These are phyloP conservation scores for Colletotrichum kahawae DNA, from an alignment of 2,329 filamentous ascomycete species.

Conservation along the genomic window DNA sequence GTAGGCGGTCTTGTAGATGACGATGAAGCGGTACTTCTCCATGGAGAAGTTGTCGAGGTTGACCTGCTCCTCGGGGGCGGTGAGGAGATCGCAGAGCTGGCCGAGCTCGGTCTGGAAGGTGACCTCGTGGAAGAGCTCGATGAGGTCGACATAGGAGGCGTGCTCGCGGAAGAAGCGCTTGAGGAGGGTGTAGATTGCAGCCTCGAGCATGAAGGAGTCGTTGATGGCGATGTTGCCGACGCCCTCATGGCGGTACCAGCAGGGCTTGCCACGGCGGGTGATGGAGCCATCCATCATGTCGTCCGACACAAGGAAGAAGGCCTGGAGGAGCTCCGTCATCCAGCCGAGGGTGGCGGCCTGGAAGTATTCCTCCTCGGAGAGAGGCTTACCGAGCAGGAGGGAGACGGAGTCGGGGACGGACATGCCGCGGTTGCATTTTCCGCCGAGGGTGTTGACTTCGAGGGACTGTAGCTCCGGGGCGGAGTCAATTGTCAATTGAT, in stretches of 20 bases:
- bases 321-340: slow-evolving; percentile 97
- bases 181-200: slow-evolving; percentile 86
- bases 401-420: slow-evolving; percentile 92
- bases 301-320: slow-evolving; percentile 98
- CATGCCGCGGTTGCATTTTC: slow-evolving; percentile 99
- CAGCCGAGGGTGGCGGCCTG: slow-evolving; percentile 87
- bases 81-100: slow-evolving; percentile 92
- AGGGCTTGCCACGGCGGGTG: slow-evolving; percentile 91
- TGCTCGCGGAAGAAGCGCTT: slow-evolving; percentile 93
- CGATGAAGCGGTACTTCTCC: slow-evolving; percentile 96
- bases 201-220: slow-evolving; percentile 95
- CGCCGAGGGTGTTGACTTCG: slow-evolving; percentile 85
- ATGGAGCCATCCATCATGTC: slow-evolving; percentile 98
- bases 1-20: slow-evolving; percentile 99
- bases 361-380: slow-evolving; percentile 86
- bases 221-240: slow-evolving; percentile 98
- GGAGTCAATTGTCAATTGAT: neutral
- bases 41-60: slow-evolving; percentile 95
- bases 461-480: slow-evolving; percentile 64
- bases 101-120: slow-evolving; percentile 95
- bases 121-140: slow-evolving; percentile 96
- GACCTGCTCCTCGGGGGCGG: slow-evolving; percentile 91
- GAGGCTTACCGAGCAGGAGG: slow-evolving; percentile 73
- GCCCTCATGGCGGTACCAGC: slow-evolving; percentile 91
- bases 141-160: slow-evolving; percentile 84